These are phyloP conservation scores for Russula emetica DNA, from an alignment of 768 basidiomycete species.

Conservation along the genomic window DNA sequence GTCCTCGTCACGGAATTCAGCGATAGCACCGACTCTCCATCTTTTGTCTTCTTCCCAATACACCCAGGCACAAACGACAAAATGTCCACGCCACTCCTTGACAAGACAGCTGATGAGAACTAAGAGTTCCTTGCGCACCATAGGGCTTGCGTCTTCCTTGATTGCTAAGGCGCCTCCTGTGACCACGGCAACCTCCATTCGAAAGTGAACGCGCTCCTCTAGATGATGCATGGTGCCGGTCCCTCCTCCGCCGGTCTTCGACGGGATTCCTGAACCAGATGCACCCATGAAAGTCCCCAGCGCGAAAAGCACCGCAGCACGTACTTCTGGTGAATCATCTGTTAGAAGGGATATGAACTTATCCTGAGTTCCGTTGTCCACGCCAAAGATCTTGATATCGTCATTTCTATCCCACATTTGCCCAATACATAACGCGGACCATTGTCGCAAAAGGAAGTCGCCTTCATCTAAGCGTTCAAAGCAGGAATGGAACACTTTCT, in stretches of 20 bases:
- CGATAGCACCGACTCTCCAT: slow-evolving; percentile 43
- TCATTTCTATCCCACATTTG: slow-evolving; percentile 94
- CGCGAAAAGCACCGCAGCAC: slow-evolving; percentile 86
- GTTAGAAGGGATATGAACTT: slow-evolving; percentile 71
- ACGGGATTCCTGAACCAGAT: slow-evolving; percentile 64
- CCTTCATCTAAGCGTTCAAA: slow-evolving; percentile 79
- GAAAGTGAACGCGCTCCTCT: slow-evolving; percentile 74
- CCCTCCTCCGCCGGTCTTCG: slow-evolving; percentile 75
- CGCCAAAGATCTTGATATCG: slow-evolving; percentile 80
- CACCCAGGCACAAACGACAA: slow-evolving; percentile 94
- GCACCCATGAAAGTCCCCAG: slow-evolving; percentile 93
- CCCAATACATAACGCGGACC: slow-evolving; percentile 89
- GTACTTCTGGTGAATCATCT: slow-evolving; percentile 90
- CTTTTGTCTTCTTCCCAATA: slow-evolving; percentile 89
- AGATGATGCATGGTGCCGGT: slow-evolving; percentile 74
- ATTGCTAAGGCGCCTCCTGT: slow-evolving; percentile 85
- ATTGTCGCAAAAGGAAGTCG: slow-evolving; percentile 91
- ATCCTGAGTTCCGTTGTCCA: slow-evolving; percentile 75
- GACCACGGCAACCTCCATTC: slow-evolving; percentile 88
- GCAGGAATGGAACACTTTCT: slow-evolving; percentile 82
- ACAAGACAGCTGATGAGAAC: slow-evolving; percentile 89
- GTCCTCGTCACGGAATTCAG: slow-evolving; percentile 54
- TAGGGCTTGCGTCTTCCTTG: slow-evolving; percentile 92
- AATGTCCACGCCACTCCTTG: slow-evolving; percentile 94
- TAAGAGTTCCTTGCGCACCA: slow-evolving; percentile 92